Base-by-base conservation (phyloP, 306 rosid genomes). In the Casuarina cunninghamiana region DNA sequence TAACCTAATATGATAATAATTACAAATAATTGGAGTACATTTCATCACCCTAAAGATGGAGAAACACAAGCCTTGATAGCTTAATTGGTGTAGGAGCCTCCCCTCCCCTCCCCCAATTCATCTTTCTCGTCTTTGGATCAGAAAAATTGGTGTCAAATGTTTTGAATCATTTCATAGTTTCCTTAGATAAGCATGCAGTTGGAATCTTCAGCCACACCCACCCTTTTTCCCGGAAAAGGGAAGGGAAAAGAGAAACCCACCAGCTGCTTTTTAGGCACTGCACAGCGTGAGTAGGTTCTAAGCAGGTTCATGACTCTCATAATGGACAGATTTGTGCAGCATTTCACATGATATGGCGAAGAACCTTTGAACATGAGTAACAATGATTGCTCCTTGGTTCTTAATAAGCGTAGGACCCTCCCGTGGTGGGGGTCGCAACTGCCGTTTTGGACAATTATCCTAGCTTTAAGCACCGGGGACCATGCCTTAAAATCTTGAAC, bases 391-490 rank as follows among this genome's bases (percentile, higher is more conserved):
- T 41, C 43, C 5, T n/a, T 51, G 66, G 54, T 76, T 76, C 37
- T 65, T 21, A 50, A 50, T 38, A 45, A 44, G 32, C 48, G 84
- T 77, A 75, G 87, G 87, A 75, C 85, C 87, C 82, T 51, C 74
- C 1, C 74, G 46, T 69, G 67, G 75, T 54, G 68, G 74, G 61
- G 60, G 72, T 53, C 70, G 71, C 76, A 83, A 57, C 80, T 76
- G 75, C 82, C 77, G 5, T 55, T 89, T 86, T 78, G 84, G 92
- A 78, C 81, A 62, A 72, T 48, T 71, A 76, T 74, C 76, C 57
- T 71, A 53, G 63, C 84, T 86, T 84, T 86, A 77, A 77, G 73
- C 68, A 74, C 35, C 60, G 49, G 92, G 87, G 92, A 82, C 88
- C 76, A 62, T 84, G 69, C 75, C 74, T 73, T 46, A 62, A 76